Evolutionary conservation across 2,329 filamentous ascomycete species (phyloP), one percentile per base, ranked within the genome.

Genomic region (Ophiostoma sp.): DNA sequence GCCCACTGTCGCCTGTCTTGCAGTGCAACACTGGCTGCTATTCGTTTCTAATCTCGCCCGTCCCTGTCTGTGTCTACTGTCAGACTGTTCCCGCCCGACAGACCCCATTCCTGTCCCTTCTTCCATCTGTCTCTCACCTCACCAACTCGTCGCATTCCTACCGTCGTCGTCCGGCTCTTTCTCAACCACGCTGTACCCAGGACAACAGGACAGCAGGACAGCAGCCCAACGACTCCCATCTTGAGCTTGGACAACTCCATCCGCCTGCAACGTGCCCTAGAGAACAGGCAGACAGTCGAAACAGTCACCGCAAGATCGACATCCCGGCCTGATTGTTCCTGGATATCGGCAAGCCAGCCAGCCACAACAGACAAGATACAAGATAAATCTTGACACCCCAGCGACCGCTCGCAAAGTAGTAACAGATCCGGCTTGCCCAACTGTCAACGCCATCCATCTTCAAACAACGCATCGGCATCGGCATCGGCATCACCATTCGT

Each of bases 1-100:
- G 52, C 52, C 52, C 52, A 58, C 52, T 36, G 14, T 58, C 27
- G 49, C 49, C 47, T 52, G 49, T 55, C 49, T 9, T 55, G 52
- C 38, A 9, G n/a, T 38, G 27, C 52, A 18, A 52, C 47, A 4
- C n/a, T 14, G 27, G 18, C 27, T 27, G 12, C 27, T 36, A 14
- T 12, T 58, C 52, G n/a, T 58, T 27, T 58, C 27, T 58, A 16
- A 18, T 58, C 27, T 58, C 27, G 45, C 38, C 42, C 47, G n/a
- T 42, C 2, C 7, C 44, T 27, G 41, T 18, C n/a, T 41, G 7
- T 38, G n/a, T n/a, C 18, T 47, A 7, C 11, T 52, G 12, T 52
- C 38, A 62, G 52, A 49, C 18, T 36, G n/a, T 55, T 7, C n/a
- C 47, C 47, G 47, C 7, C n/a, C 8, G 27, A 4, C 52, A 18